Conservation (phyloP, 192 early-diverging fungal species). For the Entophlyctis luteolus region DNA sequence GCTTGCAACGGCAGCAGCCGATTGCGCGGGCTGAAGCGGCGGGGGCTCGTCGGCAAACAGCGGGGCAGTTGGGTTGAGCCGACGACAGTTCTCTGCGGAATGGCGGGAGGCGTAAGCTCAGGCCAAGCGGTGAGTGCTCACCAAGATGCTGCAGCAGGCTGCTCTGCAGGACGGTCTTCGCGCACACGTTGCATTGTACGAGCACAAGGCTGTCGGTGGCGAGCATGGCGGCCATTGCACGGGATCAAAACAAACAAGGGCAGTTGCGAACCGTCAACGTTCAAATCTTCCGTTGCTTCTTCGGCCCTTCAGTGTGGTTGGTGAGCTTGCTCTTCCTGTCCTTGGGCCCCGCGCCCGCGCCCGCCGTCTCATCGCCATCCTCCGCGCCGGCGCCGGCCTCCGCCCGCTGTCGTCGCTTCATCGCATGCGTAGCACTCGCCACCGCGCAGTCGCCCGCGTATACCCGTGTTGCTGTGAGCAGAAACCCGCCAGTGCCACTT, state of each 20-base stretch:
- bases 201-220: conserved; percentile 61
- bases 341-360: too few relatives aligned
- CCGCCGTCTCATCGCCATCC: neutral
- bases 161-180: conserved; percentile 59
- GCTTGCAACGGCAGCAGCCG: neutral
- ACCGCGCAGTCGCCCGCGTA: neutral
- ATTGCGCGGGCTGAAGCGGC: neutral
- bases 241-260: too few relatives aligned
- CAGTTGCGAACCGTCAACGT: too few relatives aligned
- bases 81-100: conserved; percentile 25
- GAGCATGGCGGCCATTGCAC: conserved; percentile 38
- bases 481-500: conserved; percentile 43
- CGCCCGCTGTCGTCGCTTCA: too few relatives aligned
- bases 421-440: neutral
- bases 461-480: conserved; percentile 29
- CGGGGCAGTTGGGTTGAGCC: neutral
- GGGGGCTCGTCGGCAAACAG: neutral
- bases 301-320: too few relatives aligned
- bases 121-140: conserved; percentile 18
- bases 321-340: too few relatives aligned
- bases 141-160: conserved; percentile 62
- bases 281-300: too few relatives aligned
- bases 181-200: conserved; percentile 64
- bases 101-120: neutral
- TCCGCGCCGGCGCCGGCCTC: neutral